phyloP scores from a whole-genome alignment of 306 rosid genomes.

The Morella rubra region DNA sequence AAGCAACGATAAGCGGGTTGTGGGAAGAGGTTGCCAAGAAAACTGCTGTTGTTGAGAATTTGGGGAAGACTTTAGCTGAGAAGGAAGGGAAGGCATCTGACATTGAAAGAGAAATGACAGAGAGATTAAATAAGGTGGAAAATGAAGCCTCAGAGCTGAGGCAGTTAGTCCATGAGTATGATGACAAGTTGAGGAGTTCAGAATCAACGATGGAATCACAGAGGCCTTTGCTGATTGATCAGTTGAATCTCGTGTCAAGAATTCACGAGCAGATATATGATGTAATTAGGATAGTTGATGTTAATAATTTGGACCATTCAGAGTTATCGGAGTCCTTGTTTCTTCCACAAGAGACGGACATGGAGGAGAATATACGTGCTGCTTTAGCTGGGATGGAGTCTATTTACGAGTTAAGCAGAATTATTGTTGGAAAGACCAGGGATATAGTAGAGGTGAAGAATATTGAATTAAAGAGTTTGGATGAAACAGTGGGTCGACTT shows the following conservation, averaged over 20 bases:
- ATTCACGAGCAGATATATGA: slow-evolving; percentile 72
- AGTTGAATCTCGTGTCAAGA: slow-evolving; percentile 69
- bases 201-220: slow-evolving; percentile 56
- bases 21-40: slow-evolving; percentile 78
- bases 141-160: slow-evolving; percentile 59
- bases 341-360: slow-evolving; percentile 83
- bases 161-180: slow-evolving; percentile 57
- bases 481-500: slow-evolving; percentile 63
- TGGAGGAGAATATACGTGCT: slow-evolving; percentile 84
- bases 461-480: slow-evolving; percentile 58
- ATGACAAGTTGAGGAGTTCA: slow-evolving; percentile 56
- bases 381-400: slow-evolving; percentile 96
- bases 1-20: slow-evolving; percentile 73
- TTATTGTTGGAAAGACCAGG: slow-evolving; percentile 62
- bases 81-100: slow-evolving; percentile 60
- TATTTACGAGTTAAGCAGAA: slow-evolving; percentile 57
- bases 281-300: slow-evolving; percentile 59
- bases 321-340: slow-evolving; percentile 71
- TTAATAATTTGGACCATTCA: slow-evolving; percentile 54
- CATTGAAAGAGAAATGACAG: slow-evolving; percentile 47
- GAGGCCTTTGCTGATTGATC: slow-evolving; percentile 77
- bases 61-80: slow-evolving; percentile 59
- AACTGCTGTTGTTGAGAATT: slow-evolving; percentile 45
- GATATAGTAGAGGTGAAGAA: slow-evolving; percentile 65
- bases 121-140: slow-evolving; percentile 50